Evolutionary conservation across 148 eudicot species (phyloP).

Genomic region (Heliosperma pusillum): DNA sequence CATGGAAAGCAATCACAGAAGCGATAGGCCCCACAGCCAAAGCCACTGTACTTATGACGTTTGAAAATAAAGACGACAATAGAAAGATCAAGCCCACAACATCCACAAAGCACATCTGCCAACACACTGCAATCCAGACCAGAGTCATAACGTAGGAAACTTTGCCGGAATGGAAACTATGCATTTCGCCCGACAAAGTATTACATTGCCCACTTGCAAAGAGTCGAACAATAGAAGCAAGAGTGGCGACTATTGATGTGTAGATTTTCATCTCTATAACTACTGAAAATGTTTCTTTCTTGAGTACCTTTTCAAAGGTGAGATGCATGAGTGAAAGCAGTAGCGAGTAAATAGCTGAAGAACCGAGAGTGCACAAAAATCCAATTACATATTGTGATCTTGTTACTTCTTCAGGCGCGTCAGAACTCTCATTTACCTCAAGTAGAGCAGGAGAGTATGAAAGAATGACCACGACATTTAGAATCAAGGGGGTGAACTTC

Average conservation of each 20-base stretch:
- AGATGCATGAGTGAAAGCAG: conserved; percentile 25
- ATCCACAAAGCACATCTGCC: conserved; percentile 41
- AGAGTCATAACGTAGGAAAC: conserved; percentile 44
- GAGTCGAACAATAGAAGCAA: conserved; percentile 29
- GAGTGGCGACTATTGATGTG: conserved; percentile 28
- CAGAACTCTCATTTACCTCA: conserved; percentile 27
- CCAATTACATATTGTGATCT: conserved; percentile 23
- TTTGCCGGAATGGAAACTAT: conserved; percentile 24
- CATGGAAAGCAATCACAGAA: conserved; percentile 41
- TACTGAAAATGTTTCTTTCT: conserved; percentile 25
- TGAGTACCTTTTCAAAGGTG: conserved; percentile 26
- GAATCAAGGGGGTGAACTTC: conserved; percentile 41
- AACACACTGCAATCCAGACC: conserved; percentile 35
- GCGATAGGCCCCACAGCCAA: conserved; percentile 44
- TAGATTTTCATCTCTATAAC: conserved; percentile 33
- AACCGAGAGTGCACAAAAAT: conserved; percentile 38
- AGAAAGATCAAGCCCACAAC: conserved; percentile 34
- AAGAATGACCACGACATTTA: conserved; percentile 41
- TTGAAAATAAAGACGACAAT: conserved; percentile 43
- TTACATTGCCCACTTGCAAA: conserved; percentile 43
- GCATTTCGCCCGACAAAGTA: conserved; percentile 35
- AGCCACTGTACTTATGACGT: conserved; percentile 38
- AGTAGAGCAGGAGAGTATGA: conserved; percentile 47
- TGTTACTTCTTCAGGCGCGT: conserved; percentile 20
- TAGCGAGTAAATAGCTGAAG: conserved; percentile 28